Evolutionary conservation across 345 rosid species (phyloP).

Genomic region (Clausena lansium): DNA sequence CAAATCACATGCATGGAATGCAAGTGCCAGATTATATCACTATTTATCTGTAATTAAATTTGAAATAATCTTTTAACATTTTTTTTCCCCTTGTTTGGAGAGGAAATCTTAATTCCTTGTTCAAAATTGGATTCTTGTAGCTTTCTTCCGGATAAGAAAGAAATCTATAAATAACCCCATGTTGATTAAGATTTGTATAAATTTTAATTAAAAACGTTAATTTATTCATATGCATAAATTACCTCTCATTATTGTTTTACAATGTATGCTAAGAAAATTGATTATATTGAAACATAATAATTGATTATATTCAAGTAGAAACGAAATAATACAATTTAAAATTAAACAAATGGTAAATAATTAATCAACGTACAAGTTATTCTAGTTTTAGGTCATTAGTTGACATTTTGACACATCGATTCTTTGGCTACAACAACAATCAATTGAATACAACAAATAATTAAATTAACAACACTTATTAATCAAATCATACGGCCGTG

Average conservation of each 20-base stretch:
- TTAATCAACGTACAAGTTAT: background rate
- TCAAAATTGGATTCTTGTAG: background rate
- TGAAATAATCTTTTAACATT: background rate
- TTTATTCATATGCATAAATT: background rate
- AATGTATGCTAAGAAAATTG: background rate
- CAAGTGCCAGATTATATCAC: background rate
- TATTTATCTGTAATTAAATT: background rate
- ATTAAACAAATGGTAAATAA: slow-evolving; percentile 18
- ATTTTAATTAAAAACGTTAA: background rate
- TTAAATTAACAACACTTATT: background rate
- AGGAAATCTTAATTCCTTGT: background rate
- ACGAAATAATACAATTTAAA: slow-evolving; percentile 17
- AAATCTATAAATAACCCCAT: background rate
- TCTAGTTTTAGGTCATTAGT: slow-evolving; percentile 15
- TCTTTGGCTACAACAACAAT: slow-evolving; percentile 5
- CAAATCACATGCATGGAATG: background rate
- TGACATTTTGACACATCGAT: background rate
- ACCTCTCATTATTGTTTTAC: background rate
- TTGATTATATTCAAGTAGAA: background rate
- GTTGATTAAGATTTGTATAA: background rate
- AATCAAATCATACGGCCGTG: background rate
- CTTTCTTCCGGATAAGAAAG: background rate
- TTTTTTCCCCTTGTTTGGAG: background rate
- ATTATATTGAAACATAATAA: background rate
- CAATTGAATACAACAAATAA: slow-evolving; percentile 6